A percentile compares a stretch with the other conserved stretches of the same genome.
phyloP scores from a whole-genome alignment of 129 eudicot species.

The Helianthus annuus region DNA sequence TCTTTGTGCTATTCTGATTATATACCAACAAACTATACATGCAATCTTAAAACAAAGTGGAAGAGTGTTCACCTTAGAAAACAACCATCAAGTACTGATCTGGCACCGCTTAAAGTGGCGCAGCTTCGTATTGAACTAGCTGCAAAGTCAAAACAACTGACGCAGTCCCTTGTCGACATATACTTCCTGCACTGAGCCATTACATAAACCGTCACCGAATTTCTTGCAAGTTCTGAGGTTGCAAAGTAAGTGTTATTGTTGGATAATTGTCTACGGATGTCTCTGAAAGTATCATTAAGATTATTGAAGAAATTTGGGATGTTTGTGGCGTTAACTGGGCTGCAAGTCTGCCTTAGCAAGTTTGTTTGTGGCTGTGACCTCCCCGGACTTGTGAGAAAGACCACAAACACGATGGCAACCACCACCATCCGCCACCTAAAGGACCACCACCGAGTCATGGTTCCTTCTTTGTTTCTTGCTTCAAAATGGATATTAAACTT shows the following conservation, averaged over 20 bases:
- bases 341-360: constrained; percentile 52
- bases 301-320: constrained; percentile 40
- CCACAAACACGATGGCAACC: not conserved
- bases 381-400: constrained; percentile 24
- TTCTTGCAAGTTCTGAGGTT: constrained; percentile 49
- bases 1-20: too few relatives aligned
- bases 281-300: constrained; percentile 49
- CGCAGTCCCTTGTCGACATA: constrained; percentile 47
- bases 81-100: constrained; percentile 67
- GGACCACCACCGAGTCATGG: constrained; percentile 22
- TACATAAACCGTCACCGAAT: constrained; percentile 57
- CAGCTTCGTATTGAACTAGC: constrained; percentile 48
- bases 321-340: constrained; percentile 51
- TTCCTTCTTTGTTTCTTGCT: constrained; percentile 1
- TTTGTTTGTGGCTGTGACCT: constrained; percentile 56
- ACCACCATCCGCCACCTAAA: constrained; percentile 23
- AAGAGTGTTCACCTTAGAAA: constrained; percentile 52
- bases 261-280: constrained; percentile 44
- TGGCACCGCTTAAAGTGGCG: constrained; percentile 64
- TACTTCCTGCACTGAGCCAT: constrained; percentile 71
- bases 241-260: constrained; percentile 46
- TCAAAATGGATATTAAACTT: constrained; percentile 4
- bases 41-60: too few relatives aligned
- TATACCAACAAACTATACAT: too few relatives aligned
- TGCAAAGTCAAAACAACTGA: constrained; percentile 60